Percentiles rank a stretch among this genome's conserved stretches.
phyloP scores from a whole-genome alignment of 768 basidiomycete genomes.

The Neoboletus subvelutipes region DNA sequence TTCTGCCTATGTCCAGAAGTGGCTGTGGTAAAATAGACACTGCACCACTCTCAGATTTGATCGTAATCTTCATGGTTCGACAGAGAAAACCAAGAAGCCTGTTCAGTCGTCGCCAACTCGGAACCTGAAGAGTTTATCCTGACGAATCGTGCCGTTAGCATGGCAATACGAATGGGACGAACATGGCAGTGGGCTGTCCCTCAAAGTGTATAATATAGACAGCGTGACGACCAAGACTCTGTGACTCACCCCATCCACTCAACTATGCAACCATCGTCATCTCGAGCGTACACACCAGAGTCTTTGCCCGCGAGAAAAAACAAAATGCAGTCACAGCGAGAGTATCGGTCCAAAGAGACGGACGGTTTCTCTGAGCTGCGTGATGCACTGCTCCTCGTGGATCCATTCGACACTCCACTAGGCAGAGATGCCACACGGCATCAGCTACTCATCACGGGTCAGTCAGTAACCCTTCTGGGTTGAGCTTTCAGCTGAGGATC shows the following conservation, averaged over 20 bases:
- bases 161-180: neutral
- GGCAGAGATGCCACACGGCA: slow-evolving; percentile 32
- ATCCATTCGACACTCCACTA: slow-evolving; percentile 24
- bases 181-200: slow-evolving; percentile 1
- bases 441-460: slow-evolving; percentile 28
- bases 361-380: slow-evolving; percentile 33
- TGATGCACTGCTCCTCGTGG: slow-evolving; percentile 23
- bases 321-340: slow-evolving; percentile 29
- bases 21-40: neutral
- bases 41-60: neutral
- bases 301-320: slow-evolving; percentile 16
- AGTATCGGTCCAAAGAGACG: slow-evolving; percentile 31
- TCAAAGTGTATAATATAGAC: slow-evolving; percentile 17
- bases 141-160: neutral
- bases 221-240: neutral
- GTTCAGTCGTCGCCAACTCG: neutral
- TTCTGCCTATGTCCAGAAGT: neutral
- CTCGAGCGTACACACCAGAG: slow-evolving; percentile 4
- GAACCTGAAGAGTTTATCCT: neutral
- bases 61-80: neutral
- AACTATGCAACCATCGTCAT: slow-evolving; percentile 18
- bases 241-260: slow-evolving; percentile 15
- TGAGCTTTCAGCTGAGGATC: slow-evolving; percentile 1
- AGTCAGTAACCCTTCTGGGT: neutral
- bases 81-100: neutral